These are phyloP conservation scores for Picochlorum costavermella DNA, from an alignment of 139 green algal species.

Conservation along the genomic window DNA sequence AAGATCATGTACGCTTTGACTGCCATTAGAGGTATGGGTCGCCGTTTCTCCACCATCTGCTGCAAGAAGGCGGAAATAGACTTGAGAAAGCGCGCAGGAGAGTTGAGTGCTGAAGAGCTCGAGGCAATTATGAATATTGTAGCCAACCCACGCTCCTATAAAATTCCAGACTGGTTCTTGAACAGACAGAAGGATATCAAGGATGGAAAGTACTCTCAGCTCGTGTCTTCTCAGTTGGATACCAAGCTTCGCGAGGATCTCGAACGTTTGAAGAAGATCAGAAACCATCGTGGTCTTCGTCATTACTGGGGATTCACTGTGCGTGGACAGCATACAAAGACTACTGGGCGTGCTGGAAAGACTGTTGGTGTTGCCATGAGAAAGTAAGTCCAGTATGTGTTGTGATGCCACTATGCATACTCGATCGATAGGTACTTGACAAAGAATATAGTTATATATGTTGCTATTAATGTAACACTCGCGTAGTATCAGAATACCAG, in stretches of 20 bases:
- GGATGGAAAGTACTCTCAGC: slow-evolving; percentile 80
- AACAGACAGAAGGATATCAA: slow-evolving; percentile 97
- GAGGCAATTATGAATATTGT: slow-evolving; percentile 97
- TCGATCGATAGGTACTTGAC: too few species aligned
- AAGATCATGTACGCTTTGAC: slow-evolving; percentile 99
- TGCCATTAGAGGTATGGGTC: slow-evolving; percentile 90
- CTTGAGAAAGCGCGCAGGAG: slow-evolving; percentile 85
- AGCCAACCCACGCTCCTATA: slow-evolving; percentile 94
- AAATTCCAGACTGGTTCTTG: slow-evolving; percentile 99
- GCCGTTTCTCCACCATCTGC: slow-evolving; percentile 90
- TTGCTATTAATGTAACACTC: too few species aligned
- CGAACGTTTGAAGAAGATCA: slow-evolving; percentile 99
- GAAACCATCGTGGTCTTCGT: slow-evolving; percentile 89
- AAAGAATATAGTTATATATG: too few species aligned
- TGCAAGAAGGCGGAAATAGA: slow-evolving; percentile 99
- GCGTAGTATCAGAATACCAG: too few species aligned
- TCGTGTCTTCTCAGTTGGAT: slow-evolving; percentile 81
- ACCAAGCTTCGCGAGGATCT: slow-evolving; percentile 93
- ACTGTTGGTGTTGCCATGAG: slow-evolving; percentile 57
- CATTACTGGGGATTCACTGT: slow-evolving; percentile 98
- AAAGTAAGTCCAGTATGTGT: slow-evolving; percentile 9
- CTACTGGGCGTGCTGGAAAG: slow-evolving; percentile 86
- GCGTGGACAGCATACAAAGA: slow-evolving; percentile 99
- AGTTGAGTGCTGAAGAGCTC: slow-evolving; percentile 92
- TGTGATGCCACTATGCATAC: background rate